Base-by-base conservation (phyloP, 441 rosid genomes). In the Croton setiger region DNA sequence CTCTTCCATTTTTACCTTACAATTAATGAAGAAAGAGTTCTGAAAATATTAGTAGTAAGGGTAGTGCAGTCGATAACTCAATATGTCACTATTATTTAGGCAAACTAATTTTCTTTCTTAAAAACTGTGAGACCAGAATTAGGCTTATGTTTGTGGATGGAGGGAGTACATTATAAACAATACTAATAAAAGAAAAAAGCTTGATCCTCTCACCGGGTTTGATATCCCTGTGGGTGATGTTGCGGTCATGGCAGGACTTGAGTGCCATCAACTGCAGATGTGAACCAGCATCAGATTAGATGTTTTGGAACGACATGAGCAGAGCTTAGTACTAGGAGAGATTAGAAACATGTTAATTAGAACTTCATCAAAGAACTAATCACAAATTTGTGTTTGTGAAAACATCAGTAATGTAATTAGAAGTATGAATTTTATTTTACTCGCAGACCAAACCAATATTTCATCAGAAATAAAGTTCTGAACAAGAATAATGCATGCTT, bases 201-300 rank as follows among this genome's bases (percentile, higher is more conserved):
- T 37, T 60, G n/a, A 49, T 66, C 63, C 68, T 71, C 86, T 87
- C 79, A 94, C 99, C 99, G 47, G 98, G 99, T 81, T 95, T 95
- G 69, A 95, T 88, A 79, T 95, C 99, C 80, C 99, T 85, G 75
- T 95, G 99, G 71, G 98, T 95, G 81, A 95, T 88, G 77, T 90
- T 90, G 74, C 95, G 99, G 63, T 84, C 96, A 85, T 95, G 99
- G 69, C 99, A 95, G 66, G 94, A 85, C 85, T 95, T 92, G 60
- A 95, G 79, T 8, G 90, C 99, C 82, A 86, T 63, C 82, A 95
- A 82, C 99, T 94, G 87, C 61, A 62, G 44, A 76, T 75, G 68
- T 7, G 33, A 76, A 70, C 63, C 75, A 48, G 18, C 3, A 52
- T 56, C 4, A 27, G 33, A 47, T 76, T 47, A 76, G 45, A 48